Percentiles rank a stretch among this genome's conserved stretches.
Evolutionary conservation across 495 filamentous ascomycete species (phyloP).

Genomic region (Annulohypoxylon maeteangense): DNA sequence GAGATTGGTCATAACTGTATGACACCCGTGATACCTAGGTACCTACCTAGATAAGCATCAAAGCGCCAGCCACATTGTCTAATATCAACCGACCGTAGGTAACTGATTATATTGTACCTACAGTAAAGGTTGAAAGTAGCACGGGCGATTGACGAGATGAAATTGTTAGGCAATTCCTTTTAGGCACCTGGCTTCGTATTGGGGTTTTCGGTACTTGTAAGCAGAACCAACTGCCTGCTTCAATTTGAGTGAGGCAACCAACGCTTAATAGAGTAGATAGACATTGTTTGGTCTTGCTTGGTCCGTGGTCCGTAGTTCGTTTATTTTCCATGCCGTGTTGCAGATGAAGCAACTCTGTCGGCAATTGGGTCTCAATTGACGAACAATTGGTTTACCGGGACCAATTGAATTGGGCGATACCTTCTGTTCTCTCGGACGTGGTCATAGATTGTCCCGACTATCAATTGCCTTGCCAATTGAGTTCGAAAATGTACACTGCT

Average conservation of each 20-base stretch:
- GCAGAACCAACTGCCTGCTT: constrained; percentile 16
- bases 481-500: constrained; percentile 7
- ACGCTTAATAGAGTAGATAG: background rate
- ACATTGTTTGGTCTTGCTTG: background rate
- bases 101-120: background rate
- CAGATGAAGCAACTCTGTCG: constrained; percentile 26
- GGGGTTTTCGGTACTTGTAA: constrained; percentile 28
- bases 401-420: constrained; percentile 30
- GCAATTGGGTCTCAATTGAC: constrained; percentile 39
- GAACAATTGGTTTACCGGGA: constrained; percentile 10
- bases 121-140: constrained; percentile 6
- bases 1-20: constrained; percentile 12
- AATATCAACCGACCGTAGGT: constrained; percentile 9
- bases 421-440: background rate
- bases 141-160: constrained; percentile 23
- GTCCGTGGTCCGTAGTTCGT: background rate
- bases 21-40: background rate
- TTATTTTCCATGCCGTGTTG: constrained; percentile 18
- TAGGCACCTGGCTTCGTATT: constrained; percentile 35
- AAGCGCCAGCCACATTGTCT: constrained; percentile 17
- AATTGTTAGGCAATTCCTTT: constrained; percentile 34
- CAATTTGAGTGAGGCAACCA: constrained; percentile 31
- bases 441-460: background rate
- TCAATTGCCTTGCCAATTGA: constrained; percentile 14
- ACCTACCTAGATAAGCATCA: no score